Evolutionary conservation across 2,329 filamentous ascomycete genomes (phyloP), one percentile per base, ranked within the genome.

Genomic region (Stenocarpella maydis): DNA sequence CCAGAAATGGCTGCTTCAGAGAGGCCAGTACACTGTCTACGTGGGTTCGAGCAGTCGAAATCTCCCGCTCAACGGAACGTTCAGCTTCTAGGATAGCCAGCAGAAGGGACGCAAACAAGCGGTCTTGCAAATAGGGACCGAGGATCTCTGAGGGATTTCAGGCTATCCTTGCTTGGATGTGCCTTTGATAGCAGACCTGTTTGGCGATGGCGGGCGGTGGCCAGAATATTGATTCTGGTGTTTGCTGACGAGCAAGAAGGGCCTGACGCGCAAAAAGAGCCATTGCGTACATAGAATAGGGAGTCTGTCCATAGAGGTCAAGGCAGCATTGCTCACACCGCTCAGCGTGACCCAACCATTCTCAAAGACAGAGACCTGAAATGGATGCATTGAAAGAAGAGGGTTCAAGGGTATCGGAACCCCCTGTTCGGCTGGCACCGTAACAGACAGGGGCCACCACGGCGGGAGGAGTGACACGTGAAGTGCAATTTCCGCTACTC

Each of bases 1-100:
- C 39, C 89, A 92, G 79, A 86, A 86, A 74, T 92, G 90, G 90
- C 80, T 81, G 53, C 74, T 90, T 65, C 81, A 80, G 61, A 78
- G 75, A 26, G 85, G 85, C 0, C 74, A 77, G 15, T 87, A 86
- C 70, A 72, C 70, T 3, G 69, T 87, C 5, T 82, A 76, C 68
- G 81, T 87, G 4, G 86, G 86, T 0, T 79, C 79, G 3, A 87
- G 84, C 71, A 86, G 84, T 72, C 77, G 83, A 34, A 76, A 82
- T 41, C 71, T 87, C 71, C 80, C 81, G 26, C 74, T 86, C 55
- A 74, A 77, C 47, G 81, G 80, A 6, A 77, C 74, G 1, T 69
- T 71, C 49, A 67, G 28, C 24, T 10, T 71, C 28, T 71, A 45
- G 69, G 37, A 19, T 7, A 1, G 4, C 17, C 49, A 37, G 28